Evolutionary conservation across 768 basidiomycete species (phyloP), one percentile per base, ranked within the genome.

Genomic region (Leucocoprinus birnbaumii): DNA sequence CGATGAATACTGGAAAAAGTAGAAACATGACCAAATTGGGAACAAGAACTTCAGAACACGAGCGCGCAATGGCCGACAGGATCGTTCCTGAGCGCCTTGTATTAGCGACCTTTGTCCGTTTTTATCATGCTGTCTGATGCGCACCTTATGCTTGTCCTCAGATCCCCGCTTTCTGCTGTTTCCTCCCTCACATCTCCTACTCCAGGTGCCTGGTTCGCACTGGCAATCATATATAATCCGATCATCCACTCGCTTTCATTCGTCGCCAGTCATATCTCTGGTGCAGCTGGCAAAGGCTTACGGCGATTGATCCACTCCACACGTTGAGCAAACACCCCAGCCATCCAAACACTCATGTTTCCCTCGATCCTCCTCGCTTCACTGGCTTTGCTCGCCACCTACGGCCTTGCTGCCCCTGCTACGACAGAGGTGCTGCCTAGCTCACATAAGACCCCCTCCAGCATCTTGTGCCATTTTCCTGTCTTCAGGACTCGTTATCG

Each of bases 391-490:
- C 61, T 73, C 60, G 46, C 62, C 67, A 27, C 64, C 58, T 25
- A 26, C 4, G 37, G 40, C 44, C 54, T 48, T 31, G 48, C 62
- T 55, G 60, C 79, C 68, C 51, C 68, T 65, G 58, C 74, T n/a
- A n/a, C n/a, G 68, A 18, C 49, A 61, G 3, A 54, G 16, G 31
- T 35, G 26, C 26, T 75, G 51, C 63, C 61, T 19, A 68, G 79
- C 52, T 74, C 74, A 8, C 66, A 61, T 19, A 48, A n/a, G n/a
- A n/a, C 72, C 58, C 68, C 74, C 22, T 63, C 64, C 48, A 72
- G 74, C 35, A 65, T 79, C 9, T 64, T 82, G 16, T 84, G 82
- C 70, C 68, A 73, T 38, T 58, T 80, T 25, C 76, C 78, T 19
- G 65, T 81, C 55, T 41, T 80, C 46, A 67, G 70, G 52, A 65